Percentiles rank a stretch among this genome's conserved stretches.
Conservation (phyloP, 2,329 filamentous ascomycete species). For the Nemania serpens region DNA sequence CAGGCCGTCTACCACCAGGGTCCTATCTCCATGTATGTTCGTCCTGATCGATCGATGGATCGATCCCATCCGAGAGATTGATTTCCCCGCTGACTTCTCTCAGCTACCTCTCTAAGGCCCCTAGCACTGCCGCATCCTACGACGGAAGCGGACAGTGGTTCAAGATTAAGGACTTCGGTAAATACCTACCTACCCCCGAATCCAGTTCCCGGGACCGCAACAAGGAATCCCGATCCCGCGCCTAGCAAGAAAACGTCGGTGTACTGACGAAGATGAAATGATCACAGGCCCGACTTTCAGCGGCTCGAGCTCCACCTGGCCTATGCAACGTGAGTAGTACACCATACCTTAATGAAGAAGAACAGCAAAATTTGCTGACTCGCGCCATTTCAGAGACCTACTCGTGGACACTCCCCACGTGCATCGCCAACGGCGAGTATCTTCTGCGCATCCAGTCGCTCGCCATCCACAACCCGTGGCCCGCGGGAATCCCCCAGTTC, state of each 20-base stretch:
- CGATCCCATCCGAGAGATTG: background rate
- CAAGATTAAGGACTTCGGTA: constrained; percentile 48
- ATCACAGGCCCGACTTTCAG: constrained; percentile 42
- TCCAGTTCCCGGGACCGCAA: background rate
- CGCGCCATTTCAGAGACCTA: constrained; percentile 37
- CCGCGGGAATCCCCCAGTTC: constrained; percentile 51
- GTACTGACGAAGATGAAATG: background rate
- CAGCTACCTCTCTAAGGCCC: constrained; percentile 50
- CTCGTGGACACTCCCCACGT: constrained; percentile 52
- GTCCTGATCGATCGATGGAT: too few relatives aligned
- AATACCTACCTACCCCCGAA: background rate
- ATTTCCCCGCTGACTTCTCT: background rate
- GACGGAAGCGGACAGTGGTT: constrained; percentile 49
- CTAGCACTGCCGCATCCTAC: constrained; percentile 43
- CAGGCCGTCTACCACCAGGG: constrained; percentile 51
- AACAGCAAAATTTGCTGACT: constrained; percentile 7
- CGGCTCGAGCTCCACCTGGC: constrained; percentile 42
- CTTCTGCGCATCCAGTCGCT: constrained; percentile 64
- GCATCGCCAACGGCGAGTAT: constrained; percentile 61
- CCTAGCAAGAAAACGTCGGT: background rate
- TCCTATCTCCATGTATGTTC: constrained; percentile 44
- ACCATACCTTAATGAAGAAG: background rate
- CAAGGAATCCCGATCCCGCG: too few relatives aligned
- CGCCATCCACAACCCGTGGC: constrained; percentile 61
- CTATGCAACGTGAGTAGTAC: constrained; percentile 39